These are phyloP conservation scores for Candida arabinofermentans DNA, from an alignment of 805 yeast genomes.

Conservation along the genomic window DNA sequence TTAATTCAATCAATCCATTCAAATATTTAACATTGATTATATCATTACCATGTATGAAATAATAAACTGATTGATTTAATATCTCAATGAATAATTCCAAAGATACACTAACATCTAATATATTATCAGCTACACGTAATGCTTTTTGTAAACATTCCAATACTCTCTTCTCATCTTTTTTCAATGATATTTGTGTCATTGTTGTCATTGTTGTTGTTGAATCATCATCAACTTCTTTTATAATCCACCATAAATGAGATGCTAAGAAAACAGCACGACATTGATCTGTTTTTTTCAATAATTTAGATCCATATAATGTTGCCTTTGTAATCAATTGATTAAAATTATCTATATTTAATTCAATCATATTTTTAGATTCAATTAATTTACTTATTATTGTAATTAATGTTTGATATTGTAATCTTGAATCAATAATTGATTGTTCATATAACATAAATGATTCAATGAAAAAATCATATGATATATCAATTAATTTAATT, in stretches of 20 bases:
- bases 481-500: constrained; percentile 60
- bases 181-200: constrained; percentile 24
- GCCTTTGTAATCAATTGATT: constrained; percentile 80
- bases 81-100: constrained; percentile 87
- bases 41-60: constrained; percentile 74
- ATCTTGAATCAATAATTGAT: constrained; percentile 42
- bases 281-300: constrained; percentile 90
- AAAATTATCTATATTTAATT: constrained; percentile 53
- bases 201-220: too few species aligned
- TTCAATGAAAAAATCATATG: constrained; percentile 86
- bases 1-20: constrained; percentile 82
- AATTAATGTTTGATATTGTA: constrained; percentile 47
- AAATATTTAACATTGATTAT: constrained; percentile 70
- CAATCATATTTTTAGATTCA: constrained; percentile 38
- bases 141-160: constrained; percentile 89
- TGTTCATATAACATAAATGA: constrained; percentile 83
- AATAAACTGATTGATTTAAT: constrained; percentile 79
- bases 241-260: constrained; percentile 93
- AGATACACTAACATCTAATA: constrained; percentile 73
- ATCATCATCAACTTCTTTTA: constrained; percentile 44
- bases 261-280: constrained; percentile 86
- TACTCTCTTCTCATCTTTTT: constrained; percentile 60
- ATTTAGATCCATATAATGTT: constrained; percentile 82
- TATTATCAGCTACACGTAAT: constrained; percentile 87
- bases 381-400: constrained; percentile 43